phyloP scores from a whole-genome alignment of 2,329 filamentous ascomycete genomes.

The Drechslerella dactyloides region DNA sequence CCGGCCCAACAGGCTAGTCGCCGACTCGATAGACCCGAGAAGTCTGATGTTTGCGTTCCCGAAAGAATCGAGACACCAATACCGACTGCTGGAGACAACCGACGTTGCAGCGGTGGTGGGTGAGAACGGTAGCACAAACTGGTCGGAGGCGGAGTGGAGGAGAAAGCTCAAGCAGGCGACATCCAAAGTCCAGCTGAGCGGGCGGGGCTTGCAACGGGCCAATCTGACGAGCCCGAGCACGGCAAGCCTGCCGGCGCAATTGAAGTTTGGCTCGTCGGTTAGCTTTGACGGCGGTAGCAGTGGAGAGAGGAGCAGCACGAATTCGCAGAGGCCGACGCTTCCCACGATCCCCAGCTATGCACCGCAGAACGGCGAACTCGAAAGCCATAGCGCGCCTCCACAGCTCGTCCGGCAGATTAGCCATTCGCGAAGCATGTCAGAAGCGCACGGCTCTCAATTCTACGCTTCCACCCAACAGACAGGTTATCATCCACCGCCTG shows the following conservation, averaged over 20 bases:
- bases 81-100: slow-evolving; percentile 86
- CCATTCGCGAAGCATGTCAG: slow-evolving; percentile 46
- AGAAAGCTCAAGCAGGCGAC: slow-evolving; percentile 84
- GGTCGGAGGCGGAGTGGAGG: slow-evolving; percentile 89
- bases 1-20: slow-evolving; percentile 81
- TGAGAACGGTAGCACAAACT: slow-evolving; percentile 74
- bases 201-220: slow-evolving; percentile 37
- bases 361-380: slow-evolving; percentile 12
- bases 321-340: slow-evolving; percentile 49
- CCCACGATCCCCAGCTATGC: slow-evolving; percentile 46
- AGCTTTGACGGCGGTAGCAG: slow-evolving; percentile 50
- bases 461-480: slow-evolving; percentile 8
- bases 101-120: slow-evolving; percentile 83
- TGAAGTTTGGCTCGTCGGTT: slow-evolving; percentile 58
- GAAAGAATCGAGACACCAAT: slow-evolving; percentile 71
- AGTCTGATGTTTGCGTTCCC: slow-evolving; percentile 99
- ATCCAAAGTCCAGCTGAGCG: slow-evolving; percentile 71
- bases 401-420: slow-evolving; percentile 25
- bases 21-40: slow-evolving; percentile 82
- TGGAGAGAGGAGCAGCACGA: slow-evolving; percentile 29
- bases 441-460: slow-evolving; percentile 30
- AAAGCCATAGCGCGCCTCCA: slow-evolving; percentile 15
- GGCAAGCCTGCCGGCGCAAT: slow-evolving; percentile 57
- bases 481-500: slow-evolving; percentile 6
- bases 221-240: slow-evolving; percentile 55